Percentiles rank a stretch among this genome's conserved stretches.
These are phyloP conservation scores for Suhomyces sp. DNA, from an alignment of 805 yeast genomes.

Conservation along the genomic window DNA sequence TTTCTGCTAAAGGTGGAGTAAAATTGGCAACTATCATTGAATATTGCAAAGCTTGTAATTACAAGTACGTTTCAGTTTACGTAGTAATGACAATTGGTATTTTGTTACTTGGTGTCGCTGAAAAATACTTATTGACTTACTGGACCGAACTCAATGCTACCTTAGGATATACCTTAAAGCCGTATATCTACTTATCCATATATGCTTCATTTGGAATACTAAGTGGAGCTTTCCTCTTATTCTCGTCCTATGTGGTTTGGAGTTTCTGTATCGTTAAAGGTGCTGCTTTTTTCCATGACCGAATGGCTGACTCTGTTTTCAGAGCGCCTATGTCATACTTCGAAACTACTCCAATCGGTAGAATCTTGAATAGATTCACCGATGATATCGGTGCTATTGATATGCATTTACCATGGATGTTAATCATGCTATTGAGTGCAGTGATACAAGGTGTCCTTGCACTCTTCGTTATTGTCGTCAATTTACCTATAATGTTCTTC, in stretches of 20 bases:
- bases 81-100: slow-evolving; percentile 41
- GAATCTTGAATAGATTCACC: slow-evolving; percentile 64
- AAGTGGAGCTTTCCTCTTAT: slow-evolving; percentile 47
- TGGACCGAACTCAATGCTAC: slow-evolving; percentile 62
- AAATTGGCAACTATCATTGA: slow-evolving; percentile 50
- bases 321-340: slow-evolving; percentile 65
- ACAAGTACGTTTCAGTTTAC: slow-evolving; percentile 24
- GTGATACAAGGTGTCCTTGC: slow-evolving; percentile 49
- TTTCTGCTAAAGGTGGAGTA: slow-evolving; percentile 60
- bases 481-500: slow-evolving; percentile 54
- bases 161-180: slow-evolving; percentile 29
- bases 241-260: slow-evolving; percentile 50
- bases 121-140: slow-evolving; percentile 63
- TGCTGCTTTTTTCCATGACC: slow-evolving; percentile 53
- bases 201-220: slow-evolving; percentile 58
- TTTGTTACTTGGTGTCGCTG: slow-evolving; percentile 36
- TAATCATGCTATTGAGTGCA: slow-evolving; percentile 47
- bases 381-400: slow-evolving; percentile 56
- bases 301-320: slow-evolving; percentile 54
- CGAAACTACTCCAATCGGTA: slow-evolving; percentile 68
- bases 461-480: slow-evolving; percentile 49
- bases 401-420: slow-evolving; percentile 47
- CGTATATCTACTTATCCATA: slow-evolving; percentile 50
- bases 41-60: slow-evolving; percentile 57
- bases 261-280: slow-evolving; percentile 56